A percentile compares a stretch with the other conserved stretches of the same genome.
Conservation (phyloP, 2,329 filamentous ascomycete species). For the Chaetomiaceae sp. region DNA sequence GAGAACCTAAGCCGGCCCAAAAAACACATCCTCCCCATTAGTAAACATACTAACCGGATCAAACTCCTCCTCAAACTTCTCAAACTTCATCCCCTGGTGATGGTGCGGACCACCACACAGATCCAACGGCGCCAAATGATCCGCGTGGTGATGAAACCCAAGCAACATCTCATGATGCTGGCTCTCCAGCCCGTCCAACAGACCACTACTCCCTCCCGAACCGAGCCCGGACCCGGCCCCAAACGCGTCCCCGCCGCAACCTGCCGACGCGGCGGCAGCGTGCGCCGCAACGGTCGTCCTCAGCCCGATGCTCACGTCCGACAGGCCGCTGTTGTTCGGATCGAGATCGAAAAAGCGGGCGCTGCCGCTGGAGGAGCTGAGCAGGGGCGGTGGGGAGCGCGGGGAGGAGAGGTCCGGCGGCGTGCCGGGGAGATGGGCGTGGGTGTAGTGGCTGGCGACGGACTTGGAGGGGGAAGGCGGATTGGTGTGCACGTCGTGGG, state of each 20-base stretch:
- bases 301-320: slow-evolving; percentile 26
- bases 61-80: slow-evolving; percentile 42
- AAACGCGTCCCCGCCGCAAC: slow-evolving; percentile 7
- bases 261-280: slow-evolving; percentile 18
- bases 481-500: slow-evolving; percentile 24
- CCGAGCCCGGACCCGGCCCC: too few species aligned
- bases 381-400: slow-evolving; percentile 52
- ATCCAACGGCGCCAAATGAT: too few species aligned
- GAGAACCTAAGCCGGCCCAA: slow-evolving; percentile 33
- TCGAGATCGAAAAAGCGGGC: slow-evolving; percentile 39
- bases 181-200: too few species aligned
- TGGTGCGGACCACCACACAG: too few species aligned
- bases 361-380: slow-evolving; percentile 40
- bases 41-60: slow-evolving; percentile 48
- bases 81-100: slow-evolving; percentile 43
- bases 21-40: slow-evolving; percentile 50
- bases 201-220: slow-evolving; percentile 33
- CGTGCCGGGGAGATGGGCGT: slow-evolving; percentile 1
- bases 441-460: slow-evolving; percentile 47
- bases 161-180: not conserved
- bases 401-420: slow-evolving; percentile 59
- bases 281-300: slow-evolving; percentile 33
- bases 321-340: slow-evolving; percentile 33
- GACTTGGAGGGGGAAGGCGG: slow-evolving; percentile 49
- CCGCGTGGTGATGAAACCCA: not conserved